Evolutionary conservation across 2,329 filamentous ascomycete genomes (phyloP), one percentile per base, ranked within the genome.

Genomic region (Aspergillus nomiae): DNA sequence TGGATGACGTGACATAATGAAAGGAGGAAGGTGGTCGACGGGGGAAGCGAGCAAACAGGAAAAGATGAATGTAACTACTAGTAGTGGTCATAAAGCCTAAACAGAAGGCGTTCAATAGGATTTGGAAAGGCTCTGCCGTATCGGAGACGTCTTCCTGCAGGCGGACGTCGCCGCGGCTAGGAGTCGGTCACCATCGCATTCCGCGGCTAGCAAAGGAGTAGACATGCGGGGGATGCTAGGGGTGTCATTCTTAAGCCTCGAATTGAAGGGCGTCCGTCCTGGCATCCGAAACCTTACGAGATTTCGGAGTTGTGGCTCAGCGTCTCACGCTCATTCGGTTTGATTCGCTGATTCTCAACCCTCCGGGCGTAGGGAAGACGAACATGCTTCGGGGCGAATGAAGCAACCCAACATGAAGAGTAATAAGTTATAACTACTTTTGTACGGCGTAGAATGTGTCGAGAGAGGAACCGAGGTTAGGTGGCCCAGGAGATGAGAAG

Each of bases 1-100:
- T 11, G 74, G 73, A 59, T 80, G 75, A 26, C 54, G 71, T 57
- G 73, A 61, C 68, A 71, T 67, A 56, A 65, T 70, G 50, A 46
- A 43, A 53, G 56, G n/a, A 24, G 34, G 28, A 61, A 46, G 62
- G 28, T 24, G 24, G n/a, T 24, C n/a, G 28, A 36, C 6, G 11
- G 16, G 46, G 56, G 36, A 19, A 10, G 26, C n/a, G n/a, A 28
- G 14, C 32, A 36, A 61, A 41, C 19, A 45, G 55, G 21, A 46
- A 26, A 54, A n/a, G 24, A 12, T 12, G n/a, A 41, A 50, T 57
- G n/a, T 55, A 38, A 54, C 4, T 46, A 28, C 11, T 38, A 16
- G 11, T 48, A 46, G 38, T 3, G 28, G 30, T 2, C 32, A 28
- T 26, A 26, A 26, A 30, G n/a, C 11, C 21, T 8, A 30, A 36